Evolutionary conservation across 1,139 yeast genomes (phyloP).

Genomic region (Blastobotrys indianensis): DNA sequence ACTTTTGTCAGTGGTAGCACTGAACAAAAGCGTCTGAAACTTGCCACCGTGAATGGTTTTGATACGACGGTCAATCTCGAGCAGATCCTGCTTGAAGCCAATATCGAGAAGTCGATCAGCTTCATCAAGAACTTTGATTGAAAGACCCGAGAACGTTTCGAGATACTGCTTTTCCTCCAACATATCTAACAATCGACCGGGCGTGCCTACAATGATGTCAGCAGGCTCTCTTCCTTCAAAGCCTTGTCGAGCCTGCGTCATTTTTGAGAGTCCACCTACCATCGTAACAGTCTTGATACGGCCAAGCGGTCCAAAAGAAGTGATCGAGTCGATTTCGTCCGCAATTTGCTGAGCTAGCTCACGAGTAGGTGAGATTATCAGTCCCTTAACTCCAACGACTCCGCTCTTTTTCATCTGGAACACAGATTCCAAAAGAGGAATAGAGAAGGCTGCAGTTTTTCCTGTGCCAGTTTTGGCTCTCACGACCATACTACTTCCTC

Average conservation of each 20-base stretch:
- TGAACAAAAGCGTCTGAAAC: constrained; percentile 63
- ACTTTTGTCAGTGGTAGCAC: constrained; percentile 76
- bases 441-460: constrained; percentile 80
- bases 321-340: constrained; percentile 47
- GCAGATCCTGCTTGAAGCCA: constrained; percentile 64
- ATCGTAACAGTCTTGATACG: constrained; percentile 35
- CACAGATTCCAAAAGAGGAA: constrained; percentile 66
- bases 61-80: constrained; percentile 47
- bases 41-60: constrained; percentile 27
- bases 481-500: constrained; percentile 60
- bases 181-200: constrained; percentile 75
- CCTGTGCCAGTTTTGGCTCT: constrained; percentile 96
- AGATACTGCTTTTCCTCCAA: constrained; percentile 41
- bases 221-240: constrained; percentile 28
- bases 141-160: constrained; percentile 47
- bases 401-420: constrained; percentile 34
- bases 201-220: constrained; percentile 76
- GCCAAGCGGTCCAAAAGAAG: constrained; percentile 34
- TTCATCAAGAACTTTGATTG: constrained; percentile 75
- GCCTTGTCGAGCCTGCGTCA: constrained; percentile 35
- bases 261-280: constrained; percentile 49
- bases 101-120: constrained; percentile 78
- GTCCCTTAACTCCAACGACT: constrained; percentile 39
- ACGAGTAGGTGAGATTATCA: constrained; percentile 85
- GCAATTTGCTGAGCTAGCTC: constrained; percentile 85